Evolutionary conservation across 768 basidiomycete genomes (phyloP), one percentile per base, ranked within the genome.

Genomic region (Favolaschia claudopus): DNA sequence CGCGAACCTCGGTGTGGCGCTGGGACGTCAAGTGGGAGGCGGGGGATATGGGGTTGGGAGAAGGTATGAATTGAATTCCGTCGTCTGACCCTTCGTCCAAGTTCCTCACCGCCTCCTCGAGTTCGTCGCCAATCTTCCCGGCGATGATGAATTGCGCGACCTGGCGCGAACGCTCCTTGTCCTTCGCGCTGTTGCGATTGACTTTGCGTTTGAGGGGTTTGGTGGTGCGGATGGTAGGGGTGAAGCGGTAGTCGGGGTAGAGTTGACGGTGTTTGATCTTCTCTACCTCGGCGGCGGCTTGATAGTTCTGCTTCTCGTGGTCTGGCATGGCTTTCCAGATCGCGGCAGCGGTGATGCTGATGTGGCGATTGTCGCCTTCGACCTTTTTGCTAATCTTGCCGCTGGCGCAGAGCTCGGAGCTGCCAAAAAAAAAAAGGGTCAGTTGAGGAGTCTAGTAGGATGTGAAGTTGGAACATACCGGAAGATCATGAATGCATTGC

Each of bases 401-500:
- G 7, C 79, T 77, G 4, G 82, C 79, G 36, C 84, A 82, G 47
- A 89, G 85, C 53, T 81, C 84, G 24, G 84, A 87, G 20, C 60
- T 61, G 44, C 3, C 7, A 34, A 15, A 25, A 28, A 24, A 20
- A 4, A 17, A 15, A 73, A 77, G 76, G 66, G 78, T 72, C 67
- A 78, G 15, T 8, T 24, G 22, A 28, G 14, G 24, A 32, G 1
- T 6, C 14, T 19, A 22, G n/a, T n/a, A 36, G 7, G 73, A 69
- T 85, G 83, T 31, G 83, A 75, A 72, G n/a, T 80, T 73, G 32
- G 79, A 79, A 72, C 80, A 13, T 70, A 81, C 38, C 86, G 81
- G 70, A 83, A 88, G 69, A 88, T 81, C 78, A 88, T 92, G 79
- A 94, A 96, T 10, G 92, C 89, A 68, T 95, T 96, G 53, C 89